Conservation (phyloP, 345 rosid species). For the Eucalyptus dawsonii region DNA sequence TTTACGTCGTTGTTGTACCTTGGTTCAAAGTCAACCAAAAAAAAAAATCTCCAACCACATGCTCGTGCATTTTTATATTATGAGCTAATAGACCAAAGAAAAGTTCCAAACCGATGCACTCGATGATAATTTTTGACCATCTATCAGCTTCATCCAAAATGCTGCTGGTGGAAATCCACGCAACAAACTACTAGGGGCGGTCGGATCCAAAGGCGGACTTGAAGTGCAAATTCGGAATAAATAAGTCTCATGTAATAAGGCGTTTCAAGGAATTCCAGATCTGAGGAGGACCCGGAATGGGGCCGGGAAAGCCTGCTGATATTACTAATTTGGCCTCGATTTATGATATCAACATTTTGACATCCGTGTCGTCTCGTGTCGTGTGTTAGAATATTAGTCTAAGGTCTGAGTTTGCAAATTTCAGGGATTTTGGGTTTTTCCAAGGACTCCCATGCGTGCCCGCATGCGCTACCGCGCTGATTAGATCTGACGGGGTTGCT, state of each 20-base stretch:
- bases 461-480: background rate
- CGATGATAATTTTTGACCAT: no score
- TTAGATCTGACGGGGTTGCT: background rate
- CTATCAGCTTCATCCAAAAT: background rate
- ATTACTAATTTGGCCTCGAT: no score
- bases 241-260: background rate
- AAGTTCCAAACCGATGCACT: background rate
- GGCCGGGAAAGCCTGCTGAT: background rate
- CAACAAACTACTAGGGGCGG: background rate
- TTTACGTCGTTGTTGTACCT: no score
- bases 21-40: no score
- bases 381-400: accelerated
- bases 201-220: background rate
- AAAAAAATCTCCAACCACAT: accelerated
- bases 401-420: background rate
- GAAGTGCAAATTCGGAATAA: background rate
- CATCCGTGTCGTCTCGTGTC: accelerated
- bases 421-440: no score
- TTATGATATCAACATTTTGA: no score
- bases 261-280: background rate
- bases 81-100: background rate
- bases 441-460: background rate
- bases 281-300: no score
- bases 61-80: accelerated
- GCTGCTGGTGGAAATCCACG: background rate